Conservation (phyloP, 2,329 filamentous ascomycete species). For the Neonectria hederae region DNA sequence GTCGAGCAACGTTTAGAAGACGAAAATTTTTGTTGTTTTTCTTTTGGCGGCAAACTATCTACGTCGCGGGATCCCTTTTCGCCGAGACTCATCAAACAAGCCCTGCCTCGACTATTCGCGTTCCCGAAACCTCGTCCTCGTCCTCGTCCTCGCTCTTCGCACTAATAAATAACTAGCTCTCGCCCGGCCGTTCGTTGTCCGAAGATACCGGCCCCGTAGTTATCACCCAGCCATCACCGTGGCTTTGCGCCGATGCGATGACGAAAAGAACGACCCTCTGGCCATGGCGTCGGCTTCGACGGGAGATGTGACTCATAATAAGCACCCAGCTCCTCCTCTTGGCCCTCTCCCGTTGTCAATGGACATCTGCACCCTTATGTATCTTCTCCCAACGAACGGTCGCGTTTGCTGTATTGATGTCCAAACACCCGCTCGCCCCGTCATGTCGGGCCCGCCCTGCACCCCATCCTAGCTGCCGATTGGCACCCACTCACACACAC, state of each 20-base stretch:
- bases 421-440: slow-evolving; percentile 42
- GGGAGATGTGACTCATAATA: slow-evolving; percentile 41
- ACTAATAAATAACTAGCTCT: background rate
- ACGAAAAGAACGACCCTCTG: slow-evolving; percentile 15
- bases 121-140: slow-evolving; percentile 15
- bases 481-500: slow-evolving; percentile 38
- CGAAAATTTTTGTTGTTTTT: slow-evolving; percentile 31
- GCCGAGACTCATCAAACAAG: slow-evolving; percentile 18
- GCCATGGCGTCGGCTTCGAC: slow-evolving; percentile 26
- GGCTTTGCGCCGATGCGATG: slow-evolving; percentile 1
- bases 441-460: slow-evolving; percentile 41
- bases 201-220: background rate
- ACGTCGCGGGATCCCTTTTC: slow-evolving; percentile 21
- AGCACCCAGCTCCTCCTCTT: slow-evolving; percentile 25
- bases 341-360: slow-evolving; percentile 32
- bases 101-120: background rate
- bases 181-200: slow-evolving; percentile 13
- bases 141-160: background rate
- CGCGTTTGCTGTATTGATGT: slow-evolving; percentile 44
- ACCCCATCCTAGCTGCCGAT: slow-evolving; percentile 41
- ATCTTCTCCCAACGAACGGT: slow-evolving; percentile 42
- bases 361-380: slow-evolving; percentile 33
- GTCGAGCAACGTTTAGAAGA: slow-evolving; percentile 26
- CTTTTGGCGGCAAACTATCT: slow-evolving; percentile 19
- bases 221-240: background rate